These are phyloP conservation scores for Beverwykella pulmonaria DNA, from an alignment of 495 filamentous ascomycete species.

Conservation along the genomic window DNA sequence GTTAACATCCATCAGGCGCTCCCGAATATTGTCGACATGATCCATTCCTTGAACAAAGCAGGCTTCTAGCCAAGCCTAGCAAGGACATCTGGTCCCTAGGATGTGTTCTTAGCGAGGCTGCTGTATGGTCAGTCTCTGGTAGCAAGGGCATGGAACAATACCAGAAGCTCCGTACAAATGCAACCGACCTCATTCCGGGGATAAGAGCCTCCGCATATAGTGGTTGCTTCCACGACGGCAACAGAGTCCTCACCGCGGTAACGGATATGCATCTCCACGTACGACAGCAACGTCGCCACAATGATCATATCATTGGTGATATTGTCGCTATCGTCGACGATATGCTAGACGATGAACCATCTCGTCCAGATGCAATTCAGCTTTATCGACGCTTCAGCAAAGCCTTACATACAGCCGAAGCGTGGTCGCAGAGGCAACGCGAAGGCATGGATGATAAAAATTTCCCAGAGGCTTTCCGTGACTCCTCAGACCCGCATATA, in stretches of 20 bases:
- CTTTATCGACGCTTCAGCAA: background rate
- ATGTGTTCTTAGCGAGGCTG: conserved; percentile 52
- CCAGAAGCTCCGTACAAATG: conserved; percentile 38
- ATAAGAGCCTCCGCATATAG: conserved; percentile 39
- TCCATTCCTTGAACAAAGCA: conserved; percentile 28
- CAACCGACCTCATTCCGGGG: conserved; percentile 31
- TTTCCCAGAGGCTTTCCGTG: background rate
- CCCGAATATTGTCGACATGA: conserved; percentile 45
- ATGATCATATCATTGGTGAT: background rate
- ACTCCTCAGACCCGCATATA: background rate
- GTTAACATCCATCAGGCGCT: conserved; percentile 36
- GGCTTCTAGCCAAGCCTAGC: conserved; percentile 27
- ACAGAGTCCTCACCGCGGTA: conserved; percentile 37
- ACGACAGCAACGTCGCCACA: background rate
- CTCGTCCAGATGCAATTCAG: background rate
- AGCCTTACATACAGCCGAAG: background rate
- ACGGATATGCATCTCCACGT: conserved; percentile 1
- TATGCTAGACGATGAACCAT: conserved; percentile 1
- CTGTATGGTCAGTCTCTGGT: conserved; percentile 48
- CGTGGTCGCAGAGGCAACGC: background rate
- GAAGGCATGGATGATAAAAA: background rate
- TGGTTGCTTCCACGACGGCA: conserved; percentile 52
- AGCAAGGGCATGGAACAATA: conserved; percentile 45
- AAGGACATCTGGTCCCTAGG: conserved; percentile 55
- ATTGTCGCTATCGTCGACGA: conserved; percentile 10